Conservation (phyloP, 2,329 filamentous ascomycete genomes). For the Colletotrichum viniferum region DNA sequence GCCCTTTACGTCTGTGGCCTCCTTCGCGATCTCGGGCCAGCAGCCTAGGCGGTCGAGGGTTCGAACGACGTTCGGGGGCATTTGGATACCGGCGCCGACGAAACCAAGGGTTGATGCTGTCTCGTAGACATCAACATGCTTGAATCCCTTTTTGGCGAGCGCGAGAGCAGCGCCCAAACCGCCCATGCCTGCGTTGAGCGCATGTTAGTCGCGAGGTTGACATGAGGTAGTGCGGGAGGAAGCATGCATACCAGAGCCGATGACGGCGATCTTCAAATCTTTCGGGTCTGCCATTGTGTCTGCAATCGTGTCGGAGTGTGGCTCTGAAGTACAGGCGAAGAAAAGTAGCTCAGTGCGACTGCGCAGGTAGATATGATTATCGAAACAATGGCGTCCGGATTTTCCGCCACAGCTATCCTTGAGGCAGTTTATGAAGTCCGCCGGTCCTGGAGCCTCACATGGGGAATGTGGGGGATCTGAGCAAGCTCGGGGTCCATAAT, state of each 20-base stretch:
- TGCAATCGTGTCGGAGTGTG: neutral
- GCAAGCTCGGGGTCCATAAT: slow-evolving; percentile 10
- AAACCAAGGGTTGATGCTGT: slow-evolving; percentile 76
- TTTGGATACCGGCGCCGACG: slow-evolving; percentile 83
- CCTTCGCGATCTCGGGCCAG: slow-evolving; percentile 72
- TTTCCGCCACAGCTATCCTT: neutral
- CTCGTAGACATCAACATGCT: slow-evolving; percentile 75
- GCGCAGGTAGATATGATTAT: neutral
- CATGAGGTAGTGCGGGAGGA: neutral
- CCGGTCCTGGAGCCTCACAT: slow-evolving; percentile 8
- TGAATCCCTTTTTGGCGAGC: slow-evolving; percentile 78
- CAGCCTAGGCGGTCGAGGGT: slow-evolving; percentile 76
- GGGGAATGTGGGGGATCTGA: slow-evolving; percentile 13
- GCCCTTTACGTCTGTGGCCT: slow-evolving; percentile 72
- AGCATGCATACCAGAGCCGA: slow-evolving; percentile 50
- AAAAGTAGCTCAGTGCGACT: neutral
- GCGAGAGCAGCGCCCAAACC: slow-evolving; percentile 75
- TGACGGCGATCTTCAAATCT: slow-evolving; percentile 46
- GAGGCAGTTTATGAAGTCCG: slow-evolving; percentile 4
- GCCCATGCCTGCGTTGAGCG: slow-evolving; percentile 68
- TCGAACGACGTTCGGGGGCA: slow-evolving; percentile 81
- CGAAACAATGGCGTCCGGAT: neutral
- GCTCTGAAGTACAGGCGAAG: neutral
- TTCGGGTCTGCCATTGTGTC: slow-evolving; percentile 33
- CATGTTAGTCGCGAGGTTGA: neutral